Conservation (phyloP, 2,329 filamentous ascomycete species). For the Xylaria sp. region DNA sequence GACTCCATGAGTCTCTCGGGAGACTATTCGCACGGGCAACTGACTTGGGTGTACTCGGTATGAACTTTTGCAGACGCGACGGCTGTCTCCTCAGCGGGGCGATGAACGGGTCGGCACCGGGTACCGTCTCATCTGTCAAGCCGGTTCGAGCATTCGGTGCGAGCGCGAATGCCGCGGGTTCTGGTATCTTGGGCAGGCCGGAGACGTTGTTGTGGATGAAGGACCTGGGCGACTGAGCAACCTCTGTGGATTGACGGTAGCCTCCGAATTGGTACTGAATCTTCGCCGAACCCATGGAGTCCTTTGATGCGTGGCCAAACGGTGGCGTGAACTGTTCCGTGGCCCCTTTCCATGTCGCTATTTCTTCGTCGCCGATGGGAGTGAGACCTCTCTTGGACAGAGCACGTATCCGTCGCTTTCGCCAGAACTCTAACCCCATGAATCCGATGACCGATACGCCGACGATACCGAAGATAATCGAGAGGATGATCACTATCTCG, state of each 20-base stretch:
- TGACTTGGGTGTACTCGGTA: conserved; percentile 30
- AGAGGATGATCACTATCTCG: conserved; percentile 47
- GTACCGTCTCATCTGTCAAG: conserved; percentile 56
- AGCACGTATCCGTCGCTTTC: conserved; percentile 36
- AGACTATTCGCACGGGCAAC: conserved; percentile 28
- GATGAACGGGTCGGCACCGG: conserved; percentile 56
- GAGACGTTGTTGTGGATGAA: conserved; percentile 38
- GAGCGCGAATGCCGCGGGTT: conserved; percentile 49
- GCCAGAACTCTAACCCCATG: conserved; percentile 36
- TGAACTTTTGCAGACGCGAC: conserved; percentile 49
- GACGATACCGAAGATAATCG: conserved; percentile 45
- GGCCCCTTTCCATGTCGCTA: conserved; percentile 55
- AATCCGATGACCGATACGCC: conserved; percentile 37
- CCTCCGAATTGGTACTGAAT: conserved; percentile 47
- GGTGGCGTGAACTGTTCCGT: conserved; percentile 22
- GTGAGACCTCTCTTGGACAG: conserved; percentile 52
- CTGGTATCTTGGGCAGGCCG: conserved; percentile 39
- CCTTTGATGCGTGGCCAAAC: conserved; percentile 32
- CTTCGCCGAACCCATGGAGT: conserved; percentile 36
- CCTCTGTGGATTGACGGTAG: conserved; percentile 31
- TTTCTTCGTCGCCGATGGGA: conserved; percentile 61
- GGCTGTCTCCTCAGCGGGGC: conserved; percentile 47
- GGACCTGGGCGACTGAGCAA: conserved; percentile 30
- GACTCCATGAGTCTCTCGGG: conserved; percentile 43
- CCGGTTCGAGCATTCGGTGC: conserved; percentile 59